Base-by-base conservation (phyloP, 2,329 filamentous ascomycete species). In the Dichotomopilus funicola region DNA sequence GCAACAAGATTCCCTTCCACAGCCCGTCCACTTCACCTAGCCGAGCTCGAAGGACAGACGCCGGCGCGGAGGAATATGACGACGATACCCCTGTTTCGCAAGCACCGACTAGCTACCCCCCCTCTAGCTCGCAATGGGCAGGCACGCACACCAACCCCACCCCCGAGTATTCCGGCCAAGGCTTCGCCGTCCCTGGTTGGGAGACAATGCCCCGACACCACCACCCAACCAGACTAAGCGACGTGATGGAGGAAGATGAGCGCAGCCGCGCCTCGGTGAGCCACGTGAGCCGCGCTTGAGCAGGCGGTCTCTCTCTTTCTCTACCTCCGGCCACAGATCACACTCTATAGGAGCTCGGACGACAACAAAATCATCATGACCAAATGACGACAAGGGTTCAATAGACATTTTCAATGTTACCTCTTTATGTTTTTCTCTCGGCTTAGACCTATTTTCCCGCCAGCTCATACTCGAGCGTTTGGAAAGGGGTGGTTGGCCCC, bases 241-340 rank as follows among this genome's bases (percentile, higher is more conserved):
- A 95, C 71, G 91, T 96, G 34, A 79, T 94, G 35, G 87, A 91
- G 66, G 90, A 90, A 66, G 87, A 95, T 62, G 89, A 95, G 71
- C 78, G 84, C 50, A 89, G 87, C 67, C 81, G 87, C 27, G 89
- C 87, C 11, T 88, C 87, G 62, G 84, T 83, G 9, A 86, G 84
- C 67, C 80, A 83, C 59, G 70, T 78, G 61, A 83, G 80, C 65
- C 78, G 80, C 13, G 67, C 64, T 35, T 70, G 59, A 64, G 27
- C 40, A 43, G 48, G n/a, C 35, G n/a, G 41, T 58, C 12, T 40
- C 42, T 19, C 13, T 44, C 6, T 7, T 44, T 44, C 13, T 44
- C 27, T 49, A 12, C 10, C 5, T 47, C 31, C n/a, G 46, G 19
- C 19, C 19, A 27, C 19, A 27, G 19, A 27, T 27, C 19, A 27